Conservation (phyloP, 805 yeast species). For the Candida corydali region DNA sequence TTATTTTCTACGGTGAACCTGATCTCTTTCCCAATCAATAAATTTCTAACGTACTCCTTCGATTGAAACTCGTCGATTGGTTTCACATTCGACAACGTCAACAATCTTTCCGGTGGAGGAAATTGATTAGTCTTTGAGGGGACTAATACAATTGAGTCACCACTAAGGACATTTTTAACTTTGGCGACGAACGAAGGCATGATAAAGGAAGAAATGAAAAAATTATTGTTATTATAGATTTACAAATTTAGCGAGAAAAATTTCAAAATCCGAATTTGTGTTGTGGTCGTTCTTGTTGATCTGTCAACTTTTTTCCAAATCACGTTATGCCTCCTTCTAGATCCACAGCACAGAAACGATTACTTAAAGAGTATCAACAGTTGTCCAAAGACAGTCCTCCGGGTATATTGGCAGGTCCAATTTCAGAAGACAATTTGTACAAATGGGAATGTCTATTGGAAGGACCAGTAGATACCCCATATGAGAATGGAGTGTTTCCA, state of each 20-base stretch:
- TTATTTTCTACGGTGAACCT: slow-evolving; percentile 56
- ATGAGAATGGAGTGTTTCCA: slow-evolving; percentile 84
- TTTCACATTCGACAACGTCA: slow-evolving; percentile 62
- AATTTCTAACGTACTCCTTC: slow-evolving; percentile 57
- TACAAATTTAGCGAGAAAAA: too few relatives aligned
- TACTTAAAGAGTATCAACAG: slow-evolving; percentile 86
- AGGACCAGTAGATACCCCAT: slow-evolving; percentile 82
- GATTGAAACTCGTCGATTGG: slow-evolving; percentile 52
- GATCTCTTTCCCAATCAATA: slow-evolving; percentile 62
- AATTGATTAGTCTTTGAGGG: slow-evolving; percentile 44
- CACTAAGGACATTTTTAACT: slow-evolving; percentile 67
- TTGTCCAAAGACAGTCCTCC: slow-evolving; percentile 85
- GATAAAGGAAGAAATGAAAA: too few relatives aligned
- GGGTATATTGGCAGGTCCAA: slow-evolving; percentile 93
- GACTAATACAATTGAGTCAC: slow-evolving; percentile 62
- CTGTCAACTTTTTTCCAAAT: too few relatives aligned
- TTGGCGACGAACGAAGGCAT: slow-evolving; percentile 40
- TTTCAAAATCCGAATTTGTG: too few relatives aligned
- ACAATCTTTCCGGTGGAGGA: slow-evolving; percentile 51
- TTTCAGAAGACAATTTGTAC: slow-evolving; percentile 66
- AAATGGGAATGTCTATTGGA: slow-evolving; percentile 81
- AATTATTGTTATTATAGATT: too few relatives aligned
- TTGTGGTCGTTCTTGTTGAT: too few relatives aligned
- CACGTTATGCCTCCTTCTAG: slow-evolving; percentile 11
- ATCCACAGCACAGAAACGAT: slow-evolving; percentile 77